Conservation (phyloP, 768 basidiomycete genomes). For the Neoboletus magnificus region DNA sequence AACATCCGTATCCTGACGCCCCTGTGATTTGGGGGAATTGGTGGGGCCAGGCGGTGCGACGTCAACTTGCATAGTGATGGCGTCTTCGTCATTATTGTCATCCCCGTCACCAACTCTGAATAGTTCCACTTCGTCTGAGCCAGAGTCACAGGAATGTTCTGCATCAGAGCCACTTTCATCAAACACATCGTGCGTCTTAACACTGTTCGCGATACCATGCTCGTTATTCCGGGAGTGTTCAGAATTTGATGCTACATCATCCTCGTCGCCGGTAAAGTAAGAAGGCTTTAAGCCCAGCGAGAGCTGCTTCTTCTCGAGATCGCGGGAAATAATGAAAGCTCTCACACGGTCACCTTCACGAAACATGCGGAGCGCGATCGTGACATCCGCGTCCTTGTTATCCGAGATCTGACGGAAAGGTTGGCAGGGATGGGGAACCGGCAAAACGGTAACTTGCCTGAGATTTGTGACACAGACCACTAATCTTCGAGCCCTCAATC, state of each 20-base stretch:
- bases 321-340: constrained; percentile 68
- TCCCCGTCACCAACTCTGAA: constrained; percentile 11
- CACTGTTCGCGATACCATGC: constrained; percentile 32
- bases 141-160: neutral
- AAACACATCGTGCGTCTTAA: constrained; percentile 20
- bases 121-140: constrained; percentile 22
- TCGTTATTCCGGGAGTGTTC: constrained; percentile 24
- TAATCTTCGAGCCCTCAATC: constrained; percentile 79
- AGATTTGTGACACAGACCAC: constrained; percentile 92
- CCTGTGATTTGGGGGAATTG: neutral
- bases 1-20: neutral
- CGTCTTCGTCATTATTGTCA: constrained; percentile 18
- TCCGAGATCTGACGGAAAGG: constrained; percentile 68
- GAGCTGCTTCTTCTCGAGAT: constrained; percentile 76
- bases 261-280: constrained; percentile 68
- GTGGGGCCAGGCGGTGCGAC: neutral
- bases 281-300: constrained; percentile 85
- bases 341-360: constrained; percentile 84
- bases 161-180: constrained; percentile 20
- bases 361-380: constrained; percentile 76
- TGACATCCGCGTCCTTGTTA: constrained; percentile 75
- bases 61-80: constrained; percentile 21
- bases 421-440: neutral
- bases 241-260: constrained; percentile 32
- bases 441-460: constrained; percentile 50